Evolutionary conservation across 169 alveolate genomes (phyloP).

Genomic region (Cystoisospora suis): DNA sequence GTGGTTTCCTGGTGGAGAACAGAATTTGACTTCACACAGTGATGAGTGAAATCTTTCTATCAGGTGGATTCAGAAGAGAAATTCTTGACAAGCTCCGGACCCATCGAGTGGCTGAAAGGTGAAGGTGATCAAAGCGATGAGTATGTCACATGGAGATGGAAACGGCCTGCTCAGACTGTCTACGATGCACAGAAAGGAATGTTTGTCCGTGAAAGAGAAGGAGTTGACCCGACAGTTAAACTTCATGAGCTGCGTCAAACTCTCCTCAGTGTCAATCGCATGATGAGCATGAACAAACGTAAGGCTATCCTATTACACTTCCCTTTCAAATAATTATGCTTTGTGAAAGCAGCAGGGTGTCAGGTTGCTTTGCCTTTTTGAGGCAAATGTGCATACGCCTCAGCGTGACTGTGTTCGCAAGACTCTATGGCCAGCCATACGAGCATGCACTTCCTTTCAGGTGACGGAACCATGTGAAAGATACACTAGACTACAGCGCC

Average conservation of each 20-base stretch:
- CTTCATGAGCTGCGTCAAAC: slow-evolving; percentile 38
- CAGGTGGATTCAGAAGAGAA: slow-evolving; percentile 40
- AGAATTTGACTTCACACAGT: too few species aligned
- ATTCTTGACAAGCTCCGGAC: slow-evolving; percentile 32
- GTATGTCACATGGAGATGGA: slow-evolving; percentile 28
- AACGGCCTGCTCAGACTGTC: slow-evolving; percentile 33
- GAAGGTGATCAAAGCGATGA: neutral
- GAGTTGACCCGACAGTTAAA: slow-evolving; percentile 40
- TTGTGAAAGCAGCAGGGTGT: neutral
- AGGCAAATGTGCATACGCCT: too few species aligned
- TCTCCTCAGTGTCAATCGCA: slow-evolving; percentile 24
- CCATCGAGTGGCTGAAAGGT: slow-evolving; percentile 44
- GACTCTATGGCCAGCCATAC: too few species aligned
- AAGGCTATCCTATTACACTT: neutral
- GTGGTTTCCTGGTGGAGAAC: too few species aligned
- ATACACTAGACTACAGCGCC: too few species aligned
- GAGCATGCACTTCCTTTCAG: too few species aligned
- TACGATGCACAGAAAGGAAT: neutral
- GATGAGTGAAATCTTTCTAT: too few species aligned
- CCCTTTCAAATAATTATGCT: neutral
- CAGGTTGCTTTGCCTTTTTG: neutral
- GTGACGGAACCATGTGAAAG: too few species aligned
- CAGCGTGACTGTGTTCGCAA: too few species aligned
- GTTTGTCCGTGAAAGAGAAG: slow-evolving; percentile 39
- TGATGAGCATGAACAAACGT: slow-evolving; percentile 55